phyloP scores from a whole-genome alignment of 257 asterid genomes.

The Capsicum pubescens region DNA sequence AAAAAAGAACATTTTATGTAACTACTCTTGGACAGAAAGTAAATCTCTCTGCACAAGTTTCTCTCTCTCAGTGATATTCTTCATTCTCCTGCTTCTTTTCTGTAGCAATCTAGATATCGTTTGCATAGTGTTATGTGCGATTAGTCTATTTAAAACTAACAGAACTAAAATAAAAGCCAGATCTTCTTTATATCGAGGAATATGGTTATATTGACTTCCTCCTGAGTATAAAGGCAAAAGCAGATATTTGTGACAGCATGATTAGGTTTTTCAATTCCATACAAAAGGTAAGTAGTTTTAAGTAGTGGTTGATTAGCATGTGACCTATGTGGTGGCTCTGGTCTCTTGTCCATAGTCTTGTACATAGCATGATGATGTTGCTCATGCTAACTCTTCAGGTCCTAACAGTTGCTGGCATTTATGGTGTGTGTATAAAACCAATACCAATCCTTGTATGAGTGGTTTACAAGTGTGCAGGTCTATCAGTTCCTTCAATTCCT shows the following conservation, averaged over 20 bases:
- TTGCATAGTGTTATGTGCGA: no score
- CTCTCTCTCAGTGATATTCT: no score
- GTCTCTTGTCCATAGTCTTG: constrained; percentile 12
- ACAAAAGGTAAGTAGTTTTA: constrained; percentile 35
- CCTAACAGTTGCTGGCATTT: background rate
- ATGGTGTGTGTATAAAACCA: constrained; percentile 8
- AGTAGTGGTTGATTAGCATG: constrained; percentile 14
- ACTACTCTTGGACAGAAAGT: no score
- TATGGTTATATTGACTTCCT: constrained; percentile 94
- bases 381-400: background rate
- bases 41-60: no score
- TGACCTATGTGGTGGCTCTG: background rate
- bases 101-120: no score
- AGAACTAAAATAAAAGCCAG: constrained; percentile 63
- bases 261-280: constrained; percentile 67
- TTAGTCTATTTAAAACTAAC: no score
- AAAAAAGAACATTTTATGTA: no score
- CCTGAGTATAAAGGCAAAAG: constrained; percentile 61
- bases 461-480: background rate
- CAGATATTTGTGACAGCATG: constrained; percentile 78
- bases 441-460: background rate
- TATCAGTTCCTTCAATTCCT: background rate
- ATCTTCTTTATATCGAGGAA: constrained; percentile 77
- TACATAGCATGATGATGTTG: background rate
- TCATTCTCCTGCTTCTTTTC: no score